These are phyloP conservation scores for Candida sanyaensis DNA, from an alignment of 1,139 yeast species.

Conservation along the genomic window DNA sequence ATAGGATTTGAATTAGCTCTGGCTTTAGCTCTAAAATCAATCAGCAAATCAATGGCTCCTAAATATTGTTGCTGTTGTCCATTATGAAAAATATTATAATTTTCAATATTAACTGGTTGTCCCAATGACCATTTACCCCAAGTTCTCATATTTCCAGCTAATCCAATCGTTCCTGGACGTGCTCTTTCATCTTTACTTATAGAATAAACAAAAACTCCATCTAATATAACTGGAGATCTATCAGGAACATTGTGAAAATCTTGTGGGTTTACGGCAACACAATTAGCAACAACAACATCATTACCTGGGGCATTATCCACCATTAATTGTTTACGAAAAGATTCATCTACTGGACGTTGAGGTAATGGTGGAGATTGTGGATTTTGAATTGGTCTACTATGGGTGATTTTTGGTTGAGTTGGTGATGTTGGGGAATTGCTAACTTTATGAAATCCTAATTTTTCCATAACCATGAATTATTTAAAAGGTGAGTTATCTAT, in stretches of 20 bases:
- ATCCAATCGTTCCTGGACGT: slow-evolving; percentile 74
- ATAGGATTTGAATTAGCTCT: slow-evolving; percentile 66
- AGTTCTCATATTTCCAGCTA: slow-evolving; percentile 83
- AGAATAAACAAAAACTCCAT: slow-evolving; percentile 72
- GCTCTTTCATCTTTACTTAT: slow-evolving; percentile 62
- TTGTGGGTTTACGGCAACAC: slow-evolving; percentile 74
- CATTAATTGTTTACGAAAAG: slow-evolving; percentile 25
- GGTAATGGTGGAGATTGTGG: slow-evolving; percentile 14
- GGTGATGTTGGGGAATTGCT: slow-evolving; percentile 38
- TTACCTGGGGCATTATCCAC: slow-evolving; percentile 71
- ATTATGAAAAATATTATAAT: slow-evolving; percentile 39
- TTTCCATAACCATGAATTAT: slow-evolving; percentile 32
- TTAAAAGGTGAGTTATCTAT: neutral
- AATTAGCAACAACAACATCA: slow-evolving; percentile 64
- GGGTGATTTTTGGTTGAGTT: slow-evolving; percentile 39
- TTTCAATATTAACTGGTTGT: slow-evolving; percentile 67
- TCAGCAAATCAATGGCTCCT: slow-evolving; percentile 76
- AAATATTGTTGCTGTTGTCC: slow-evolving; percentile 62
- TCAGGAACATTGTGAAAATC: slow-evolving; percentile 64
- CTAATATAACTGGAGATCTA: slow-evolving; percentile 60
- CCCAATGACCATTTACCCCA: slow-evolving; percentile 92
- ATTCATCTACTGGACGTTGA: slow-evolving; percentile 6
- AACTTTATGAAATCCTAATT: slow-evolving; percentile 48
- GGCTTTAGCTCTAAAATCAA: slow-evolving; percentile 71
- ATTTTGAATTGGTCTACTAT: slow-evolving; percentile 28